Percentiles rank a stretch among this genome's conserved stretches.
Conservation (phyloP, 2,329 filamentous ascomycete genomes). For the Pestalotiopsis fici region DNA sequence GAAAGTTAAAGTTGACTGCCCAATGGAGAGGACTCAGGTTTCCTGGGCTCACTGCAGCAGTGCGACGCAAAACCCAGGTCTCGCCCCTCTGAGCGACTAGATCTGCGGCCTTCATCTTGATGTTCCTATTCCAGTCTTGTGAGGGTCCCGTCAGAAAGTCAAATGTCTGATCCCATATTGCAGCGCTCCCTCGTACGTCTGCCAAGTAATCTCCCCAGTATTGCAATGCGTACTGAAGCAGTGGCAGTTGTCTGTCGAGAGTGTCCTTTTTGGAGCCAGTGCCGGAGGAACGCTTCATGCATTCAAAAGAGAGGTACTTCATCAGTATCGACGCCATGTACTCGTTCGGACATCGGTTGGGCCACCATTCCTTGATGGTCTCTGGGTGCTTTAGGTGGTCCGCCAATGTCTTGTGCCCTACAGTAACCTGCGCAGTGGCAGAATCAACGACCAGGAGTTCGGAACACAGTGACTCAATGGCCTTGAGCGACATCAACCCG, state of each 20-base stretch:
- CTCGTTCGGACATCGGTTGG: neutral
- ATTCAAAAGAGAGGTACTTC: neutral
- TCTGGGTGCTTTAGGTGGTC: neutral
- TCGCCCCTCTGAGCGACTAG: neutral
- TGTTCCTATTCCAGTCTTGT: neutral
- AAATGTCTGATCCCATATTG: neutral
- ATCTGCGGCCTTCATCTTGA: neutral
- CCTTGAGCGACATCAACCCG: neutral
- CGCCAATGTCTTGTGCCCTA: neutral
- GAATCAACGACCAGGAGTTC: neutral
- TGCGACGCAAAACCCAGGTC: neutral
- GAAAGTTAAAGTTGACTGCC: neutral
- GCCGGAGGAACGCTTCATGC: neutral
- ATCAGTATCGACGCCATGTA: neutral
- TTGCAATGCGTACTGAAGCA: neutral
- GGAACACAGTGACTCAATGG: neutral
- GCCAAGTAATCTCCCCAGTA: neutral
- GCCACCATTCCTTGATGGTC: neutral
- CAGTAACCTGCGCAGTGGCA: neutral
- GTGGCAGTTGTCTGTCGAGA: neutral
- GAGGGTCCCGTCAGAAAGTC: neutral
- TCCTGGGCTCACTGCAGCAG: neutral
- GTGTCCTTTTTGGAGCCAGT: neutral
- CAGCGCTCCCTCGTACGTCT: neutral
- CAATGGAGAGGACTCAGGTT: neutral